Base-by-base conservation (phyloP, 495 filamentous ascomycete genomes). In the Neurospora intermedia region DNA sequence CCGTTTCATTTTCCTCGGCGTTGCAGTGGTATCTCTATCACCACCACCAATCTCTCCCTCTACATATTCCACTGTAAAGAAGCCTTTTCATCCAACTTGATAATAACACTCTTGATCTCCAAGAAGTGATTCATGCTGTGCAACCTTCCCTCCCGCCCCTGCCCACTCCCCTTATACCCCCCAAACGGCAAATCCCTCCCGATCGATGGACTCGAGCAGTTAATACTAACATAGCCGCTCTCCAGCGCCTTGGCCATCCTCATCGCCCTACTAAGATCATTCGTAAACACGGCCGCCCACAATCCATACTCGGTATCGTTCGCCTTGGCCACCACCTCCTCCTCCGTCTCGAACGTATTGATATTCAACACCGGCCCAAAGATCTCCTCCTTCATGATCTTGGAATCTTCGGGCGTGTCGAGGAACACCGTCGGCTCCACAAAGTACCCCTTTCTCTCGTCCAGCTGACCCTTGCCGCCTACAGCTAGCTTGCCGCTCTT, bases 271-370 rank as follows among this genome's bases (percentile, higher is more conserved):
- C 90, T 92, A 46, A 93, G 77, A 73, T 94, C 86, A 73, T 84
- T 85, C 18, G 91, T 94, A 76, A 92, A 94, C 43, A 95, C 89
- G 20, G 91, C 89, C 2, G 91, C 90, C 4, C 91, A 91, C 16
- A 94, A 86, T 59, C 92, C 93, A 46, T 90, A 86, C 71, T 89
- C 84, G n/a, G 91, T 92, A 72, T 88, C 79, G 81, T 95, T 96
- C 6, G 93, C 93, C 72, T 91, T 88, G 62, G 77, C 75, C 43
- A 95, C 82, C 6, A 86, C 90, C 80, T 92, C 89, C 13, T 87
- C 86, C 39, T 91, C 83, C 15, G 86, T 86, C 35, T 88, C 82
- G 76, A 93, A 95, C 43, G 88, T 86, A 31, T 92, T 83, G 72
- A 94, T 89, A 16, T 86, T 87, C 80, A 94, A 88, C 41, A 94